Conservation (phyloP, 2,329 filamentous ascomycete genomes). For the Orbilia quercus region DNA sequence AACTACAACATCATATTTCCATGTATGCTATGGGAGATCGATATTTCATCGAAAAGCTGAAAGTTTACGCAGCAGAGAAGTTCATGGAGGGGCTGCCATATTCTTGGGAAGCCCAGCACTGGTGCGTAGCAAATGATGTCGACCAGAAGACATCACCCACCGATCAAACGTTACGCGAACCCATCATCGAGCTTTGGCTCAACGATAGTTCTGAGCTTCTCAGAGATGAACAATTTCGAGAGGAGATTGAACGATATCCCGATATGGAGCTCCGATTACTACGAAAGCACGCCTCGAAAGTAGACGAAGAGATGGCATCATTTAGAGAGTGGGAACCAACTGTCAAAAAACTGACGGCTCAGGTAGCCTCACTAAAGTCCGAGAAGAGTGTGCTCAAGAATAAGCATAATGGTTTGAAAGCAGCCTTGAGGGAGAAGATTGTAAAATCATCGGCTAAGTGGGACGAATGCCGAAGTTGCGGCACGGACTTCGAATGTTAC, state of each 20-base stretch:
- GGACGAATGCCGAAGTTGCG: conserved; percentile 10
- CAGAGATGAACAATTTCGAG: not conserved
- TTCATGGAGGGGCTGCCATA: conserved; percentile 4
- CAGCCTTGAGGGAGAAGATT: not conserved
- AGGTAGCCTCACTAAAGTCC: not conserved
- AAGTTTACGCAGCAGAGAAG: not conserved
- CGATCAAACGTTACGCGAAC: not conserved
- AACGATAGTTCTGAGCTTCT: conserved; percentile 18
- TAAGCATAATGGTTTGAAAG: conserved; percentile 2
- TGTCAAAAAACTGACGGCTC: not conserved
- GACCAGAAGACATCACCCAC: conserved; percentile 1
- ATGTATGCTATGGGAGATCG: conserved; percentile 33
- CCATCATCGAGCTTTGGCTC: conserved; percentile 31
- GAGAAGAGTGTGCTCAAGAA: not conserved
- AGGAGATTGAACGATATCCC: conserved; percentile 7
- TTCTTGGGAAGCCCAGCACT: conserved; percentile 13
- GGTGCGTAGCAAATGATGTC: conserved; percentile 5
- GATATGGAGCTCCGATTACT: conserved; percentile 20
- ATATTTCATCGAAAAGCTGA: conserved; percentile 30
- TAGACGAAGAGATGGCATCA: not conserved
- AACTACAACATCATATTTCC: conserved; percentile 2
- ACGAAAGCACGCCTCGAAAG: conserved; percentile 1
- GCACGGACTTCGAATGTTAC: not conserved
- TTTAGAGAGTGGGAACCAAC: not conserved
- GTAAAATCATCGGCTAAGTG: not conserved